phyloP scores from a whole-genome alignment of 2,329 filamentous ascomycete genomes.

The Fusarium sp. region DNA sequence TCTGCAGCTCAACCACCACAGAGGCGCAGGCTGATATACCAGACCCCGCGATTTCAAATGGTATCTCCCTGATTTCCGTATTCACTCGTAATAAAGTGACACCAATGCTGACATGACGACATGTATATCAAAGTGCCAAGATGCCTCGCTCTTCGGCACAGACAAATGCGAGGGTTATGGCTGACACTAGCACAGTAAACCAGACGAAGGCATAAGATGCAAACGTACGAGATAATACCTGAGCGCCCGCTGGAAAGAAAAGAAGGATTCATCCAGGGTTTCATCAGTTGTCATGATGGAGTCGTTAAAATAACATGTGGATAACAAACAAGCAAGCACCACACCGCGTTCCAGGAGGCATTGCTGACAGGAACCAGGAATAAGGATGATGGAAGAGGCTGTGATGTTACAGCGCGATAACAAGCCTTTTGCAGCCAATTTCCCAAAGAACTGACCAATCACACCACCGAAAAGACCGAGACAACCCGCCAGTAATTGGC shows the following conservation, averaged over 20 bases:
- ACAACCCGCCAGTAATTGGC: neutral
- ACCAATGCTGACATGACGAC: constrained; percentile 22
- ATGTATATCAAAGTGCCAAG: neutral
- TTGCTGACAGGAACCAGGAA: constrained; percentile 18
- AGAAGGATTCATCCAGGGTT: neutral
- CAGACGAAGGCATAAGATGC: neutral
- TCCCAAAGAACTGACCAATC: neutral
- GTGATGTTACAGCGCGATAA: constrained; percentile 11
- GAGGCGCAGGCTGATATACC: constrained; percentile 27
- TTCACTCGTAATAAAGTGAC: constrained; percentile 34
- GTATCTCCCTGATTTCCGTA: constrained; percentile 30
- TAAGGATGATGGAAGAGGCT: neutral
- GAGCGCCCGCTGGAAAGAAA: neutral
- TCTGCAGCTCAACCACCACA: constrained; percentile 62
- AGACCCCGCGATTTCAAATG: neutral
- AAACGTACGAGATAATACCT: neutral
- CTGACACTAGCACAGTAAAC: constrained; percentile 5
- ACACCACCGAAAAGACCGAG: neutral
- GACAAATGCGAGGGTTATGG: constrained; percentile 15
- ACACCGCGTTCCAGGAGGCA: neutral
- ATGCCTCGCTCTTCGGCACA: constrained; percentile 19
- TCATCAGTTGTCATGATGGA: neutral
- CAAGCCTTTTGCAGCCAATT: neutral
- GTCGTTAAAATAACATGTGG: constrained; percentile 24
- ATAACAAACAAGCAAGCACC: constrained; percentile 7